Evolutionary conservation across 805 yeast genomes (phyloP), one percentile per base, ranked within the genome.

Genomic region (Kockiozyma suomiensis): DNA sequence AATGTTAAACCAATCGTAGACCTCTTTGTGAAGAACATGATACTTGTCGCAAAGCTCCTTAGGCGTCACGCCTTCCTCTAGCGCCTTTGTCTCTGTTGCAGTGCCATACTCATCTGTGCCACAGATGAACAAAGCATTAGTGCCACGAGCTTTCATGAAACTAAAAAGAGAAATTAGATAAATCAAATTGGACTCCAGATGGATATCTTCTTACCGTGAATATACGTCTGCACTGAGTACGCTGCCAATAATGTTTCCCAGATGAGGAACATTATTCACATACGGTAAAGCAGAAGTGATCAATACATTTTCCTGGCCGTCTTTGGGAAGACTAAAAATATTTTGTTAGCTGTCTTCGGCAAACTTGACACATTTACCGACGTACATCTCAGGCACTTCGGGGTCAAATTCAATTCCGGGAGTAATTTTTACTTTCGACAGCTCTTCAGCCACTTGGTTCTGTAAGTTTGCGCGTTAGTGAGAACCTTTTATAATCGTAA

Each of bases 91-190:
- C 76, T 94, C 99, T 15, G 99, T 94, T 49, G 99, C 99, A 59
- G 99, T 94, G 73, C 99, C 99, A 73, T 94, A 94, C 77, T 94
- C 99, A 74, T 94, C 99, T 40, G 99, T 94, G 77, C 99, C 99
- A 76, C 99, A 91, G 58, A 94, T 77, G 71, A 79, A 94, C 66
- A 94, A 78, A 21, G 96, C 80, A 74, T 92, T 94, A 77, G 87
- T 86, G 74, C 90, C 88, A 79, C 97, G 85, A 69, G 87, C 85
- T 75, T 91, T 92, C 73, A 88, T 84, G 75, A 89, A 94, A 72
- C 98, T 85, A 41, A 1, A 30, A 6, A 28, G 3, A 12, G 21
- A 3, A 12, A 41, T 42, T 26, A 35, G 28, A 7, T 2, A 3
- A 2, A 10, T 26, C 10, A 2, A 26, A 17, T 19, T 3, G 6